Percentiles rank a stretch among this genome's conserved stretches.
Evolutionary conservation across 345 rosid genomes (phyloP).

Genomic region (Brassica nigra): DNA sequence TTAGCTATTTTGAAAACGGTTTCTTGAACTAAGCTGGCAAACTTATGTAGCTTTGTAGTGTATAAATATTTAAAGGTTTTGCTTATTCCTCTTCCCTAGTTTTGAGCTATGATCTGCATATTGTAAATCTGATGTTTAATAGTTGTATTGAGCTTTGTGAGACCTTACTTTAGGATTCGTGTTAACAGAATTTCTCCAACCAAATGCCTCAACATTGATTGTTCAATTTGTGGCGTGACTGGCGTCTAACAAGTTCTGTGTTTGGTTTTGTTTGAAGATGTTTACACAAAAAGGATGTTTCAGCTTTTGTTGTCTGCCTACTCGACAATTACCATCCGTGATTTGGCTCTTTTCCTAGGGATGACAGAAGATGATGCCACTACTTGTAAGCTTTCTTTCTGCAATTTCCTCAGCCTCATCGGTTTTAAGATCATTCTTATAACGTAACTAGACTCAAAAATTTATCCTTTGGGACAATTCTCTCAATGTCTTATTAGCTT

Average conservation of each 20-base stretch:
- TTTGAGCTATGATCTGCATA: conserved; percentile 1
- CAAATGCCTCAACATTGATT: neutral
- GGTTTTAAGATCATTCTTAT: neutral
- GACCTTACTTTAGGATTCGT: neutral
- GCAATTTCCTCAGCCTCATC: neutral
- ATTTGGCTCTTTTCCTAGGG: conserved; percentile 80
- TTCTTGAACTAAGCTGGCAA: neutral
- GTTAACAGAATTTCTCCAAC: too few species aligned
- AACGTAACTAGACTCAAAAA: neutral
- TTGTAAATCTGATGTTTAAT: neutral
- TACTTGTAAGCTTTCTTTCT: conserved; percentile 60
- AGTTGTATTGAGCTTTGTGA: conserved; percentile 1
- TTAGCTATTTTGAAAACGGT: neutral
- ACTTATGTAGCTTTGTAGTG: neutral
- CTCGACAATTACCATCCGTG: conserved; percentile 71
- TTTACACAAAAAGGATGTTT: conserved; percentile 80
- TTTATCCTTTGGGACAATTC: neutral
- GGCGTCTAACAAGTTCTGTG: neutral
- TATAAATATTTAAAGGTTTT: neutral
- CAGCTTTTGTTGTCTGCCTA: conserved; percentile 79
- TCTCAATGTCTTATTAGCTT: neutral
- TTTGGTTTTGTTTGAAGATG: conserved; percentile 50
- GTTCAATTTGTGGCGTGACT: neutral
- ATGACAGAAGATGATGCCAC: conserved; percentile 81
- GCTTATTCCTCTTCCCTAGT: neutral